Evolutionary conservation across 2,329 filamentous ascomycete species (phyloP).

Genomic region (Blastomyces emzantsi): DNA sequence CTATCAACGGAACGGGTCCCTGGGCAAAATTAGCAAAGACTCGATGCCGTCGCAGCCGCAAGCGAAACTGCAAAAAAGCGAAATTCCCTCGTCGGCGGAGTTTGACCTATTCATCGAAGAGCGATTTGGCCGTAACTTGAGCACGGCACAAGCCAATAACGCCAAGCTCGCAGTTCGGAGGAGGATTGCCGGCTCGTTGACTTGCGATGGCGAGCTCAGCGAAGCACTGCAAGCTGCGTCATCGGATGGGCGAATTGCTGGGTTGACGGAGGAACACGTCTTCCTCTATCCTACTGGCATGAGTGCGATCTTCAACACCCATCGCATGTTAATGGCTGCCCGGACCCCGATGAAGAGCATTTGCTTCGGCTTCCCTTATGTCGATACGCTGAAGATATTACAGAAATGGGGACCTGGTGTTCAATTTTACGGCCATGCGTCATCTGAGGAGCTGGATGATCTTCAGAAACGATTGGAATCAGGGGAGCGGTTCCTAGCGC

Average conservation of each 20-base stretch:
- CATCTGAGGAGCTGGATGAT: constrained; percentile 69
- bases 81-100: constrained; percentile 44
- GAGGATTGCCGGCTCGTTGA: constrained; percentile 79
- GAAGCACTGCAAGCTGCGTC: constrained; percentile 45
- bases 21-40: constrained; percentile 33
- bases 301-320: constrained; percentile 88
- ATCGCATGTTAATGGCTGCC: constrained; percentile 60
- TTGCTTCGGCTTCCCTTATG: constrained; percentile 94
- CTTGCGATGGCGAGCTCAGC: constrained; percentile 58
- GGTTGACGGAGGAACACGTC: constrained; percentile 75
- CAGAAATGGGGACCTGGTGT: constrained; percentile 90
- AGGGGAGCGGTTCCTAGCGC: constrained; percentile 68
- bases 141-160: constrained; percentile 65
- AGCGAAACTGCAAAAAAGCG: constrained; percentile 16
- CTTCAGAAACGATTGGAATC: constrained; percentile 60
- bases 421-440: constrained; percentile 76
- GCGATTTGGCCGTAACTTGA: constrained; percentile 84
- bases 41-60: constrained; percentile 26
- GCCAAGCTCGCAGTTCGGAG: constrained; percentile 79
- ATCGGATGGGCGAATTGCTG: constrained; percentile 33
- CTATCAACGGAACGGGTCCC: constrained; percentile 59
- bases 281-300: constrained; percentile 85
- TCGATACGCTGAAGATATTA: constrained; percentile 90
- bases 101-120: constrained; percentile 81
- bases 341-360: constrained; percentile 64